Percentiles rank a stretch among this genome's conserved stretches.
phyloP scores from a whole-genome alignment of 2,329 filamentous ascomycete genomes.

The Aureobasidium sp. region DNA sequence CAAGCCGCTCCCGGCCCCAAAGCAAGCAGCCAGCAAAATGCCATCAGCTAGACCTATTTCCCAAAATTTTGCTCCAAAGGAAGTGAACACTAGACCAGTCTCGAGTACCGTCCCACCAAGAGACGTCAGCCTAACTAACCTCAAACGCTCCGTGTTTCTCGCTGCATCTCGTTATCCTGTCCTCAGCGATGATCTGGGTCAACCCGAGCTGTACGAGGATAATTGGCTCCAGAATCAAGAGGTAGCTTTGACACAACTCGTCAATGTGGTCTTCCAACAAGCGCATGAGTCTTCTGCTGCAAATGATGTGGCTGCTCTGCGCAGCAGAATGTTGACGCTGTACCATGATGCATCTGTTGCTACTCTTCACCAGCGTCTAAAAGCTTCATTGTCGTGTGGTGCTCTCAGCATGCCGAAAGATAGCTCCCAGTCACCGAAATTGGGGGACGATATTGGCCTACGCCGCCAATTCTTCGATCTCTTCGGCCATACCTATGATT shows the following conservation, averaged over 20 bases:
- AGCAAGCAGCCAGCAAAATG: neutral
- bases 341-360: constrained; percentile 46
- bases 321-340: constrained; percentile 40
- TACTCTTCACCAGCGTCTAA: constrained; percentile 46
- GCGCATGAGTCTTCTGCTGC: constrained; percentile 23
- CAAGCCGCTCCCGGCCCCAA: neutral
- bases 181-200: constrained; percentile 44
- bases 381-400: constrained; percentile 50
- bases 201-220: constrained; percentile 53
- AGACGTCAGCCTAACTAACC: constrained; percentile 12
- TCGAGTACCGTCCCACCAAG: neutral
- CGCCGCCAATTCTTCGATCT: constrained; percentile 48
- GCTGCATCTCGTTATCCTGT: constrained; percentile 36
- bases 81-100: neutral
- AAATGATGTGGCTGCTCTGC: constrained; percentile 21
- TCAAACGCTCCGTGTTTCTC: constrained; percentile 20
- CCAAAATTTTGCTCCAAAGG: neutral
- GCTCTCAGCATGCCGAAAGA: constrained; percentile 48
- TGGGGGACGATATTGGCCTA: constrained; percentile 49
- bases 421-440: constrained; percentile 33
- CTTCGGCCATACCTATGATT: constrained; percentile 51
- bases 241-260: constrained; percentile 49
- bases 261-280: constrained; percentile 47
- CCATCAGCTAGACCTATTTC: neutral
- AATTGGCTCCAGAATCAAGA: constrained; percentile 56